Evolutionary conservation across 1,284 basidiomycete genomes (phyloP).

Genomic region (Ustilago sp.): DNA sequence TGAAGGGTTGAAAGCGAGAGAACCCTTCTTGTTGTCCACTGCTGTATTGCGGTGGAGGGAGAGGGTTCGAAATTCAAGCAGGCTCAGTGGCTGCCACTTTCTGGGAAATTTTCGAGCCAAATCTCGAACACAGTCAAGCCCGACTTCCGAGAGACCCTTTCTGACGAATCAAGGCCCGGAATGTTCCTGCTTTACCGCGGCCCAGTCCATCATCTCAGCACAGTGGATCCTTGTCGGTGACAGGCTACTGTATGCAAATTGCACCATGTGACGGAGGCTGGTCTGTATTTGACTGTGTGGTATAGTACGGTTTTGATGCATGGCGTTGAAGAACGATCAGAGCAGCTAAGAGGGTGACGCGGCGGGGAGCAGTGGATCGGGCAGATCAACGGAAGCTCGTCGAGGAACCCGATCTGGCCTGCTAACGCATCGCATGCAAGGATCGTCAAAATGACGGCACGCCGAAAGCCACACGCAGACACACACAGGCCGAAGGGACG

Average conservation of each 20-base stretch:
- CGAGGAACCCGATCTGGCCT: background rate
- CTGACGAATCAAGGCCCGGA: conserved; percentile 34
- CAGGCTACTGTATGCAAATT: too few species aligned
- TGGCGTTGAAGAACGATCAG: too few species aligned
- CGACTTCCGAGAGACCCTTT: conserved; percentile 26
- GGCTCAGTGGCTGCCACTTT: conserved; percentile 5
- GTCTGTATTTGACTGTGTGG: too few species aligned
- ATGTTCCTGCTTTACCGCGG: background rate
- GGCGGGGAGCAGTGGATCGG: background rate
- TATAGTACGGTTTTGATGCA: too few species aligned
- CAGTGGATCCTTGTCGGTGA: too few species aligned
- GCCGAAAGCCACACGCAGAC: background rate
- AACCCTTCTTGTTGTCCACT: background rate
- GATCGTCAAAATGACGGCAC: background rate
- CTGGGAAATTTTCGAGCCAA: conserved; percentile 32
- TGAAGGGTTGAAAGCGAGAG: background rate
- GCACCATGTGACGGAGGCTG: too few species aligned
- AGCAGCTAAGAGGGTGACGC: too few species aligned
- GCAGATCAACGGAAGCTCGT: background rate
- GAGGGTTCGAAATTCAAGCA: conserved; percentile 28
- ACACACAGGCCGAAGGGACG: too few species aligned
- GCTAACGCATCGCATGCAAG: background rate
- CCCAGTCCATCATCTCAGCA: too few species aligned
- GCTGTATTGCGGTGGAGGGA: conserved; percentile 25
- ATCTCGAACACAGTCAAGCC: conserved; percentile 3